Percentiles rank a stretch among this genome's conserved stretches.
Conservation (phyloP, 176 grass and related monocot species). For the Carex myosuroides region DNA sequence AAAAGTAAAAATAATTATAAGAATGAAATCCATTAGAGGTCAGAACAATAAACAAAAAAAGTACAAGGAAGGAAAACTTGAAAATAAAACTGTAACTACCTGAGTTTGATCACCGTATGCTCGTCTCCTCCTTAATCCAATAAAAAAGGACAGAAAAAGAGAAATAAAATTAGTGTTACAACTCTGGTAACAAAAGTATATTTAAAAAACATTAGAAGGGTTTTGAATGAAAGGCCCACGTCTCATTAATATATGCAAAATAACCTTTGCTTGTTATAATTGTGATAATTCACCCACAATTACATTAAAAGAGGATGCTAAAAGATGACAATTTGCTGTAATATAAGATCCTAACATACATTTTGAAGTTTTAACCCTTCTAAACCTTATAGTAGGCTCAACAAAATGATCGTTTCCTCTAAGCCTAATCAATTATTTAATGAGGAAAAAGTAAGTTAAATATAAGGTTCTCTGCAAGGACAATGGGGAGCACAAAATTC, state of each 20-base stretch:
- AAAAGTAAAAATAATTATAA: not conserved
- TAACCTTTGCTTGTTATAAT: not conserved
- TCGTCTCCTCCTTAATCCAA: conserved; percentile 27
- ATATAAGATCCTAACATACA: not conserved
- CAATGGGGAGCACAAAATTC: not conserved
- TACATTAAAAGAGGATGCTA: not conserved
- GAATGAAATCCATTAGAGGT: not conserved
- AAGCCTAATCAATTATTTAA: not conserved
- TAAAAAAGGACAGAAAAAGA: not conserved
- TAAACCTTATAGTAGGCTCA: not conserved
- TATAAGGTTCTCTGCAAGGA: not conserved
- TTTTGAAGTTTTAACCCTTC: not conserved
- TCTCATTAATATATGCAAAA: not conserved
- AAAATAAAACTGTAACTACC: conserved; percentile 20
- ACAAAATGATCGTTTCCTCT: not conserved
- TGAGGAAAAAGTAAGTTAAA: not conserved
- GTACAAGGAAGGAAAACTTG: not conserved
- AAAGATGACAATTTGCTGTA: not conserved
- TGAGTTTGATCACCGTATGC: conserved; percentile 29
- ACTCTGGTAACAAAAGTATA: not conserved
- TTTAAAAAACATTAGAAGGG: not conserved
- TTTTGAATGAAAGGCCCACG: not conserved
- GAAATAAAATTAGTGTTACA: not conserved
- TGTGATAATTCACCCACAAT: not conserved
- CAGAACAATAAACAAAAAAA: not conserved